These are phyloP conservation scores for Aspergillus ruber DNA, from an alignment of 2,329 filamentous ascomycete species.

Conservation along the genomic window DNA sequence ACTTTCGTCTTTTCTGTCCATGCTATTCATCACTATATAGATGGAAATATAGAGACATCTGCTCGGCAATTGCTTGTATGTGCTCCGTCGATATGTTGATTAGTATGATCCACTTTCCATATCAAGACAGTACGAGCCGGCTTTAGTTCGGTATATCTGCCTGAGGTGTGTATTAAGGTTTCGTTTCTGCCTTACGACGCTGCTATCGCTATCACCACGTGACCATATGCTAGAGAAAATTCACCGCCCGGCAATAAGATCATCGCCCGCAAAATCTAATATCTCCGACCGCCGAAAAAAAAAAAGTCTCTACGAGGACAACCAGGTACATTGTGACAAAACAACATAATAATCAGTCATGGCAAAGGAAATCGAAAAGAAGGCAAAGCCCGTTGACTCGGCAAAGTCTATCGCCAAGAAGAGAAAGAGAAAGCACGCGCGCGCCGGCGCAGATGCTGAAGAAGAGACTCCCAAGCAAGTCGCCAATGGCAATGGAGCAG, in stretches of 20 bases:
- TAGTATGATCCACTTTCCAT: no score
- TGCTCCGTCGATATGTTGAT: no score
- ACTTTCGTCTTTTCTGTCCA: no score
- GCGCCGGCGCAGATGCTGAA: slow-evolving; percentile 16
- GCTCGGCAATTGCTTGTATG: no score
- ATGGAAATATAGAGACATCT: no score
- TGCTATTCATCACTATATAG: no score
- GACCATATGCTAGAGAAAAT: slow-evolving; percentile 21
- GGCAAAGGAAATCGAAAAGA: slow-evolving; percentile 15
- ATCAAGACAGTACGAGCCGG: no score
- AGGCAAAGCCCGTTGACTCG: slow-evolving; percentile 32
- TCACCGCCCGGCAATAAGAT: slow-evolving; percentile 22
- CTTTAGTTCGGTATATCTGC: no score
- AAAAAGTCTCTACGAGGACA: slow-evolving; percentile 6
- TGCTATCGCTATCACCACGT: slow-evolving; percentile 23
- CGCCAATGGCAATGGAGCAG: slow-evolving; percentile 16
- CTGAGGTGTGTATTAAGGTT: slow-evolving; percentile 4
- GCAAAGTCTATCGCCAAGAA: slow-evolving; percentile 36
- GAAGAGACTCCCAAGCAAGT: slow-evolving; percentile 19
- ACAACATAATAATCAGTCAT: slow-evolving; percentile 6
- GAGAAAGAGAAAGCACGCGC: slow-evolving; percentile 40
- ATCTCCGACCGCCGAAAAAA: slow-evolving; percentile 18
- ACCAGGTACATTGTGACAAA: neutral
- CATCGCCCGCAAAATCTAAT: slow-evolving; percentile 15
- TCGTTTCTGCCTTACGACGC: slow-evolving; percentile 4